Evolutionary conservation across 1,284 basidiomycete genomes (phyloP), one percentile per base, ranked within the genome.

Genomic region (Chondrostereum purpureum): DNA sequence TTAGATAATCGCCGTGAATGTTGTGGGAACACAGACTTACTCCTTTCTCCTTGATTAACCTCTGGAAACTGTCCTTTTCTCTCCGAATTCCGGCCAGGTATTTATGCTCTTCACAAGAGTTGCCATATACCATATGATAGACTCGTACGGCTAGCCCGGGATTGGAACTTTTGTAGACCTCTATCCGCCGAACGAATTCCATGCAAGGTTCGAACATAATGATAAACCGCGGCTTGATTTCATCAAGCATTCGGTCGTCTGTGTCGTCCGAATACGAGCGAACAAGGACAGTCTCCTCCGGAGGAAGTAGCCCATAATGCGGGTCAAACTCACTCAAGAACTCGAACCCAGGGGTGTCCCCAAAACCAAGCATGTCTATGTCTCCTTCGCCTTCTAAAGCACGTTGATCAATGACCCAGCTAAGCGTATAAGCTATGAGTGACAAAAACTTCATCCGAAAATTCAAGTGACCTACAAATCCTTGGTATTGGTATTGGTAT

Each of bases 171-270:
- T 87, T 79, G 63, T 94, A 93, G 4, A 92, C 83, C 76, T 99
- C 95, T 31, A 99, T 75, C 0, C 95, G 77, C 19, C 96, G 75
- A 31, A 98, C 80, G 55, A 98, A 99, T 42, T 94, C 86, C 53
- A 92, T 83, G 58, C 86, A 91, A 0, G 95, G 93, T 57, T 99
- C 96, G 57, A 89, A 94, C 87, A 98, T 89, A 38, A 98, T 80
- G 43, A 97, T 84, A 59, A 93, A 97, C 46, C 88, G 80, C 2
- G 96, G 96, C 47, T 87, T 75, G 2, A 98, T 72, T 61, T 99
- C 95, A 45, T 86, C 79, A 21, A 99, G 70, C 40, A 97, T 68
- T 34, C 83, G 77, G 61, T 99, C 95, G 57, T 99, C 95, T 4
- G 87, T 82, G 56, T 98, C 95, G 38, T 93, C 93, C 0, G 88